These are phyloP conservation scores for Hanseniaspora sp. DNA, from an alignment of 1,139 yeast species.

Conservation along the genomic window DNA sequence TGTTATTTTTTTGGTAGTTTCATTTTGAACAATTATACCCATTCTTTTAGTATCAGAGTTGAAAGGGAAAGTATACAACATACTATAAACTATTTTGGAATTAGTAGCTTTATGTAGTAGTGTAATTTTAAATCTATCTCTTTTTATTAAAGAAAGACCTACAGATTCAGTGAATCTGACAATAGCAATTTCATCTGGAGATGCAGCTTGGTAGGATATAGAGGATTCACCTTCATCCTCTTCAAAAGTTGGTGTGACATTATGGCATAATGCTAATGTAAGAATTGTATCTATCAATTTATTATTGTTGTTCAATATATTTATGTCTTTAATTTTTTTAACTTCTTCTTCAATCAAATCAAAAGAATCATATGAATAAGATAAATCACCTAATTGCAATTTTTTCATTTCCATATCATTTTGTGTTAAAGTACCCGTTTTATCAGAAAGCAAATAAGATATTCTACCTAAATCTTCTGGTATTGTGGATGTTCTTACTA, in stretches of 20 bases:
- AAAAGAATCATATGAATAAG: constrained; percentile 85
- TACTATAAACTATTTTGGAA: constrained; percentile 46
- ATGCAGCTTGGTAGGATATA: constrained; percentile 86
- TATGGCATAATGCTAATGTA: constrained; percentile 85
- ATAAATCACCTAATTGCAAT: constrained; percentile 80
- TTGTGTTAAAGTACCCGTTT: constrained; percentile 95
- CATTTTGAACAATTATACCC: constrained; percentile 76
- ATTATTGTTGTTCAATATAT: constrained; percentile 29
- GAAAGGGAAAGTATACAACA: constrained; percentile 81
- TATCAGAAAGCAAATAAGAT: constrained; percentile 83
- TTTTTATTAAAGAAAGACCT: constrained; percentile 64
- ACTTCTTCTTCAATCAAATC: constrained; percentile 59
- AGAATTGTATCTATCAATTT: constrained; percentile 70
- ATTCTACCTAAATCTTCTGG: constrained; percentile 97
- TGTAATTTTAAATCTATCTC: constrained; percentile 71
- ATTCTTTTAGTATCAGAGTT: constrained; percentile 91
- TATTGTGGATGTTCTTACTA: constrained; percentile 92
- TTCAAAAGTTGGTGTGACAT: constrained; percentile 80
- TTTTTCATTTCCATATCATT: constrained; percentile 96
- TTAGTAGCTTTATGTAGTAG: constrained; percentile 55
- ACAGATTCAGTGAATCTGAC: constrained; percentile 82
- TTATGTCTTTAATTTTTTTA: constrained; percentile 4
- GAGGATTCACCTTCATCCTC: constrained; percentile 34
- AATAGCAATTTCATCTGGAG: constrained; percentile 97
- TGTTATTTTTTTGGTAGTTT: constrained; percentile 45